Evolutionary conservation across 2,329 filamentous ascomycete species (phyloP).

Genomic region (Drechslerella coelobrocha): DNA sequence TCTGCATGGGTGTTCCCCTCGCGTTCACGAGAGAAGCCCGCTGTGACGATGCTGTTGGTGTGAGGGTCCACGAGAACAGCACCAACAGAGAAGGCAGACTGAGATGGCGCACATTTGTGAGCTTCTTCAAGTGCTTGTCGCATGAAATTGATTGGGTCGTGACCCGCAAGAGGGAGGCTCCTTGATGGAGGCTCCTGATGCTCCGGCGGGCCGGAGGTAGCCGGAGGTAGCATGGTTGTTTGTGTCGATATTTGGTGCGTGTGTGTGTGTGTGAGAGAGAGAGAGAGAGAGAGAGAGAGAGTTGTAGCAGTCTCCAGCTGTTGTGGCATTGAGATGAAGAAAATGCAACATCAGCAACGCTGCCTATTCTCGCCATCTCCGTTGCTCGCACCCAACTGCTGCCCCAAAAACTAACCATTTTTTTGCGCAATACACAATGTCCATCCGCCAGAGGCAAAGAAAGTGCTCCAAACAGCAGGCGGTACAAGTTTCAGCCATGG

Average conservation of each 20-base stretch:
- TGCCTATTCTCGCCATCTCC: too few relatives aligned
- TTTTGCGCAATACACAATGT: conserved; percentile 5
- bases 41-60: conserved; percentile 68
- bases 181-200: too few relatives aligned
- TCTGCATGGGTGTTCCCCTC: conserved; percentile 95
- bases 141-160: conserved; percentile 59
- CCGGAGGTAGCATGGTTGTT: too few relatives aligned
- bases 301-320: too few relatives aligned
- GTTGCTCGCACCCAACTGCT: too few relatives aligned
- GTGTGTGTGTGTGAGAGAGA: too few relatives aligned
- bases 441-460: conserved; percentile 22
- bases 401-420: not conserved
- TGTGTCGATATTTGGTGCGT: not conserved
- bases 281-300: too few relatives aligned
- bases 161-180: not conserved
- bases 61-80: conserved; percentile 76
- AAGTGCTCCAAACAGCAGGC: not conserved
- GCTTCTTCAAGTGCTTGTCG: conserved; percentile 77
- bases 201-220: too few relatives aligned
- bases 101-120: conserved; percentile 78
- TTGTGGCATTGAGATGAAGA: too few relatives aligned
- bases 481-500: not conserved
- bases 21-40: conserved; percentile 89
- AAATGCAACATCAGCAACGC: conserved; percentile 29
- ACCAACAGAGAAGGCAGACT: conserved; percentile 92